Evolutionary conservation across 345 rosid species (phyloP).

Genomic region (Arabidopsis suecica): DNA sequence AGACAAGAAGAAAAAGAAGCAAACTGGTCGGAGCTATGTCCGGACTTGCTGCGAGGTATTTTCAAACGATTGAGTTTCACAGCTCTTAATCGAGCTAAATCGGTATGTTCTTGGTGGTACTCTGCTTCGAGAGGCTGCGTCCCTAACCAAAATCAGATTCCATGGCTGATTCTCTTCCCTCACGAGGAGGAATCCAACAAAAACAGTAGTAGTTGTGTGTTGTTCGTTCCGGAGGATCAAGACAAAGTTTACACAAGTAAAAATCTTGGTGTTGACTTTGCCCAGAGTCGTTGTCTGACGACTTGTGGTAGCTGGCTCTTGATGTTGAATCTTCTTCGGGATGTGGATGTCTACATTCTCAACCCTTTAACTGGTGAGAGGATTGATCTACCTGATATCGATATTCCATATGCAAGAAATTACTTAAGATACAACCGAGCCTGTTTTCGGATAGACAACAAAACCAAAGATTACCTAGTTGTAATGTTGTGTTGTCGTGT

Average conservation of each 20-base stretch:
- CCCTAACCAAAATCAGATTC: conserved; percentile 28
- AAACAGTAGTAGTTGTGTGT: neutral
- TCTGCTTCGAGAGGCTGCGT: conserved; percentile 12
- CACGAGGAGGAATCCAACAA: neutral
- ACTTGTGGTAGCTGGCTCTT: conserved; percentile 30
- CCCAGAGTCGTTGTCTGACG: conserved; percentile 4
- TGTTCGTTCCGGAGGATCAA: conserved; percentile 14
- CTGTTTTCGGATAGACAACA: neutral
- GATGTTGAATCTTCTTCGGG: neutral
- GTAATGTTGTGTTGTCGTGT: neutral
- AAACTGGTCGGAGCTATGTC: conserved; percentile 22
- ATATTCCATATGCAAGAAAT: no score
- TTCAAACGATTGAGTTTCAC: conserved; percentile 12
- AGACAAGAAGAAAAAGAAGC: neutral
- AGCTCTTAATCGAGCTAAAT: conserved; percentile 21
- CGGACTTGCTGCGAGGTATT: conserved; percentile 12
- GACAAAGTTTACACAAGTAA: conserved; percentile 4
- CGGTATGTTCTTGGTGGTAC: neutral
- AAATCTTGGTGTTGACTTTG: conserved; percentile 16
- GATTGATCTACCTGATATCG: conserved; percentile 10
- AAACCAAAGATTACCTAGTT: conserved; percentile 14
- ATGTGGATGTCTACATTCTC: conserved; percentile 11
- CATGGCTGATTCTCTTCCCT: conserved; percentile 37
- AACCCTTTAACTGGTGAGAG: conserved; percentile 29
- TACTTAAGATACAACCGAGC: no score